phyloP scores from a whole-genome alignment of 169 alveolate species.

The Ichthyophthirius multifiliis region DNA sequence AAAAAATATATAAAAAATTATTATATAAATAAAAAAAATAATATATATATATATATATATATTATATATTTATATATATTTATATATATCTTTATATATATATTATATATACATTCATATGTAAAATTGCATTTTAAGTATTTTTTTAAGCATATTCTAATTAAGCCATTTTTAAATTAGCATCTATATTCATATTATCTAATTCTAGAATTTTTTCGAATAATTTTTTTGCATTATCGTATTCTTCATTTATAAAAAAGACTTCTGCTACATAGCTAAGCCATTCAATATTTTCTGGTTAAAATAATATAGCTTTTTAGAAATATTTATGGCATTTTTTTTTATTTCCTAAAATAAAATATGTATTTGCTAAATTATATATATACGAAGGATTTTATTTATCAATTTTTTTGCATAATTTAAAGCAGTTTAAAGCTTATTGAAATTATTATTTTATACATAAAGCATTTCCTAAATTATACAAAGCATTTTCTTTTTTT shows the following conservation, averaged over 20 bases:
- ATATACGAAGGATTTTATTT: slow-evolving; percentile 61
- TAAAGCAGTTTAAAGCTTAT: slow-evolving; percentile 68
- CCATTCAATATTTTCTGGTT: slow-evolving; percentile 73
- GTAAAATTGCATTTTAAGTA: no score
- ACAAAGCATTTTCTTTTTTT: slow-evolving; percentile 60
- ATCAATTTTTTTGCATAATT: slow-evolving; percentile 55
- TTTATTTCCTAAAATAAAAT: slow-evolving; percentile 50
- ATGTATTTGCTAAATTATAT: slow-evolving; percentile 75
- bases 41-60: no score
- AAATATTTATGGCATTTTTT: slow-evolving; percentile 58
- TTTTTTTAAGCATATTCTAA: no score
- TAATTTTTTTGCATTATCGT: slow-evolving; percentile 17
- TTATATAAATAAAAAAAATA: no score
- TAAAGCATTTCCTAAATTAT: slow-evolving; percentile 62
- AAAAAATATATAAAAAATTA: no score
- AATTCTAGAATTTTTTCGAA: no score
- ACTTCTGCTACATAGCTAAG: slow-evolving; percentile 21
- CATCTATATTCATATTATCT: no score
- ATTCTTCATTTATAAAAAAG: slow-evolving; percentile 25
- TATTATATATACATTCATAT: no score
- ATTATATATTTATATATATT: no score
- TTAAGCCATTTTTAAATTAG: no score
- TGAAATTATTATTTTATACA: slow-evolving; percentile 54
- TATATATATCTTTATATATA: no score
- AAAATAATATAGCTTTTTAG: slow-evolving; percentile 63